Conservation (phyloP, 495 filamentous ascomycete species). For the Aspergillus cavernicola region DNA sequence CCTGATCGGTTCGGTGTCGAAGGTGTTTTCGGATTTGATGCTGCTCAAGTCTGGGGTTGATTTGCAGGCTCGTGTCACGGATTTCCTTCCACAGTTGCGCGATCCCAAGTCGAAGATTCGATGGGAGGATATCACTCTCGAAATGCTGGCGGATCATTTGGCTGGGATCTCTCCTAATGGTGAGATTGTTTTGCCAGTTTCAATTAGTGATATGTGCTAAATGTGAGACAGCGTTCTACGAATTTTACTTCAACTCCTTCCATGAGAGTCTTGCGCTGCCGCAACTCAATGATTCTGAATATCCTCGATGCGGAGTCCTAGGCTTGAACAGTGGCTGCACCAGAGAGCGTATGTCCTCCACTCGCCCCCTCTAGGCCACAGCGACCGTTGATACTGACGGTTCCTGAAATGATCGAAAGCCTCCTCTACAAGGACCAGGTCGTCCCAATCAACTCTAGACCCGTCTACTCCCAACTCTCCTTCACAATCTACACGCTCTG, state of each 20-base stretch:
- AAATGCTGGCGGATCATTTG: constrained; percentile 12
- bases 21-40: constrained; percentile 16
- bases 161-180: constrained; percentile 17
- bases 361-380: too few relatives aligned
- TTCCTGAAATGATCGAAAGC: constrained; percentile 12
- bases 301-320: constrained; percentile 13
- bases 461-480: constrained; percentile 14
- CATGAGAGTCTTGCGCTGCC: constrained; percentile 14
- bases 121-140: constrained; percentile 16
- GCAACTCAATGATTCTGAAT: constrained; percentile 7
- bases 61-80: constrained; percentile 8
- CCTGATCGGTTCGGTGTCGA: constrained; percentile 17
- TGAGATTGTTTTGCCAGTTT: not conserved
- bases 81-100: constrained; percentile 12
- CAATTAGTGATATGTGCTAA: not conserved
- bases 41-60: constrained; percentile 16
- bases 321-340: constrained; percentile 10
- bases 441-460: constrained; percentile 8
- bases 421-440: constrained; percentile 13
- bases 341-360: constrained; percentile 6
- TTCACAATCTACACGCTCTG: constrained; percentile 11
- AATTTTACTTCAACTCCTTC: constrained; percentile 11
- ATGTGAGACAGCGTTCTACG: constrained; percentile 5
- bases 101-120: constrained; percentile 1
- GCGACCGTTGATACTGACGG: not conserved